phyloP scores from a whole-genome alignment of 306 rosid species.

The Medicago arabica region DNA sequence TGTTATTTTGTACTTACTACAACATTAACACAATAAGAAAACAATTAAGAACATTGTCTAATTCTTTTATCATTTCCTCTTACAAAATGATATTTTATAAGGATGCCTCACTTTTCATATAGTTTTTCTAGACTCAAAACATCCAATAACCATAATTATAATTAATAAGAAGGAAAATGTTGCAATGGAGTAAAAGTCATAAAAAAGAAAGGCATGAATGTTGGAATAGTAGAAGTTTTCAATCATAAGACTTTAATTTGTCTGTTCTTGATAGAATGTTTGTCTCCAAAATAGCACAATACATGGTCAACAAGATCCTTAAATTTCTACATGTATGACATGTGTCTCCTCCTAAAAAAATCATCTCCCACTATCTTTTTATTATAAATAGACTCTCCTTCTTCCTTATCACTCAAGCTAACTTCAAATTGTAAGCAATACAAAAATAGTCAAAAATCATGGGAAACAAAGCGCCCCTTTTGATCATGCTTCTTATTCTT shows the following conservation, averaged over 20 bases:
- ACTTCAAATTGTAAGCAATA: constrained; percentile 5
- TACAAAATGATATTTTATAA: too few species aligned
- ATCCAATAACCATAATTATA: too few species aligned
- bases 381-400: constrained; percentile 47
- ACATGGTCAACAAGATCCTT: constrained; percentile 55
- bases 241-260: constrained; percentile 32
- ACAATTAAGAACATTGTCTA: too few species aligned
- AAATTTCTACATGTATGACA: constrained; percentile 57
- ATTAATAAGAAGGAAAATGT: too few species aligned
- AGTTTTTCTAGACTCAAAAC: too few species aligned
- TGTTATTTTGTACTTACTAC: too few species aligned
- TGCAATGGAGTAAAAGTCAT: too few species aligned
- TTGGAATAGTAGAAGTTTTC: too few species aligned
- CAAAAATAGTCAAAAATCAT: constrained; percentile 31
- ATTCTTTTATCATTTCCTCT: too few species aligned
- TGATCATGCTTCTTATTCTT: constrained; percentile 58
- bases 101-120: too few species aligned
- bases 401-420: background rate
- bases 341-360: constrained; percentile 31
- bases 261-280: constrained; percentile 38
- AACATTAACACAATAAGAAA: too few species aligned
- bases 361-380: background rate
- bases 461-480: constrained; percentile 51
- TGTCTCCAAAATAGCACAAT: constrained; percentile 9
- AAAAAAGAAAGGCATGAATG: too few species aligned